Base-by-base conservation (phyloP, 805 yeast species). In the Starmerella davenportii region DNA sequence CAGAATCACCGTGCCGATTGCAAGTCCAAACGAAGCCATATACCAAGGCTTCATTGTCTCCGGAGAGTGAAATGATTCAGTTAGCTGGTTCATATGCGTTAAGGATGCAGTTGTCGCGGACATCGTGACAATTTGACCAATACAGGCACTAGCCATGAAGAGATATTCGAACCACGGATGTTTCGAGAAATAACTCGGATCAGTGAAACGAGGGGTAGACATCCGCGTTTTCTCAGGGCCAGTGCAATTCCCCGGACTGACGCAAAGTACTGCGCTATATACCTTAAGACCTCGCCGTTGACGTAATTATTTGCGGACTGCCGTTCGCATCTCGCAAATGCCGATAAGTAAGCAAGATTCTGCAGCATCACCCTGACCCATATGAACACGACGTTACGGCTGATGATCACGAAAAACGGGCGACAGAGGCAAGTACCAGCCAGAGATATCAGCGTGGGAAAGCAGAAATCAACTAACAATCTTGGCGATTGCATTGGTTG, bases 1-100 rank as follows among this genome's bases (percentile, higher is more conserved):
- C 28, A 79, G 54, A 37, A 79, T 77, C 44, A 78, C 72, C 0
- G 87, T 75, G 11, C 87, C 87, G 4, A 76, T 70, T 0, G 81
- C 71, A 39, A 79, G 56, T 0, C 81, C 73, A 51, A 70, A 76
- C 0, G 80, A 68, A 1, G 84, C 82, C 63, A 73, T 65, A 51
- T 72, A 70, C 90, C 92, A 76, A 36, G 62, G 56, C 7, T 60
- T 63, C 14, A 52, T 48, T 8, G 55, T 39, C 18, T 40, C 39
- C 1, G 44, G 44, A 18, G 56, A 47, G 17, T 48, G 45, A 32
- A 62, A 62, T 29, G 49, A 42, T 11, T 43, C 42, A 5, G 58
- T 58, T 3, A 65, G 55, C 16, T 45, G 48, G 19, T 50, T 36
- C 45, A 55, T 39, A 35, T 57, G 41, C 37, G 56, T 43, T 36